phyloP scores from a whole-genome alignment of 495 filamentous ascomycete species.

The Cetradonia linearis region DNA sequence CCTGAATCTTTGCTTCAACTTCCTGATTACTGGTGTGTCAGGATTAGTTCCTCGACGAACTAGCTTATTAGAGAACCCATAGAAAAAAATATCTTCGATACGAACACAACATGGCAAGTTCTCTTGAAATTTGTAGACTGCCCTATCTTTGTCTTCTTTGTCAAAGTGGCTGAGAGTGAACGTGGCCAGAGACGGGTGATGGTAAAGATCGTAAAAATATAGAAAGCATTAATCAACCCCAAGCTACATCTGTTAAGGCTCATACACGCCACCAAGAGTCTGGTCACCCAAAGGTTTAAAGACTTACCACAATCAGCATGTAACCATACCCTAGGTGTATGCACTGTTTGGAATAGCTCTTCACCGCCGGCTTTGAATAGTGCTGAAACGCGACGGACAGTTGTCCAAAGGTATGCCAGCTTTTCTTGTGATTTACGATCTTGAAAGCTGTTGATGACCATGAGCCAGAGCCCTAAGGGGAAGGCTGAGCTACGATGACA shows the following conservation, averaged over 20 bases:
- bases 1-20: no score
- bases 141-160: background rate
- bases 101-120: no score
- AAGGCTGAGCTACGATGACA: background rate
- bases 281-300: background rate
- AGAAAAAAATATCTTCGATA: no score
- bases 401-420: background rate
- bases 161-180: background rate
- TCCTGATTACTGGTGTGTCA: no score
- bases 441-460: background rate
- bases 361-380: background rate
- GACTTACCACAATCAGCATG: background rate
- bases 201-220: background rate
- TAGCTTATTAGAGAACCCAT: background rate
- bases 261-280: background rate
- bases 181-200: background rate
- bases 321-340: background rate
- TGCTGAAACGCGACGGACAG: background rate
- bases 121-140: background rate
- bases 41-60: background rate
- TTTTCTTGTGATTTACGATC: background rate
- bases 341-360: background rate
- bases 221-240: no score
- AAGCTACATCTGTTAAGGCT: no score
- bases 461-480: background rate